A percentile compares a stretch with the other conserved stretches of the same genome.
Conservation (phyloP, 495 filamentous ascomycete genomes). For the Jackrogersella minutella region DNA sequence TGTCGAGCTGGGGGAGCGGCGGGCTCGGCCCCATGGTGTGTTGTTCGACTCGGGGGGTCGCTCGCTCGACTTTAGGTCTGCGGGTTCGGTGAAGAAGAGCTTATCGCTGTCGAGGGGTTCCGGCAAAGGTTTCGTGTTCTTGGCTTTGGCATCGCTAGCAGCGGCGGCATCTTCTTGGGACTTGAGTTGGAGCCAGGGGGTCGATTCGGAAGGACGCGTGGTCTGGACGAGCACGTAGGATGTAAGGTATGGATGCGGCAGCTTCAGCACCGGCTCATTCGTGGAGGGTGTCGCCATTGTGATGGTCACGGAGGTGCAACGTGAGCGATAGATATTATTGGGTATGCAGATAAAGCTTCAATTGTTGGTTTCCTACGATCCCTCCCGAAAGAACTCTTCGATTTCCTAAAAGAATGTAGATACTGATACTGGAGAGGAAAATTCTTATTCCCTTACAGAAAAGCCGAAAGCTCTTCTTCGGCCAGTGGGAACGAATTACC, state of each 20-base stretch:
- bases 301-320: not conserved
- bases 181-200: conserved; percentile 36
- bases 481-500: not conserved
- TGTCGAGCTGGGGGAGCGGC: conserved; percentile 51
- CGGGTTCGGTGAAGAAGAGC: conserved; percentile 53
- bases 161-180: conserved; percentile 16
- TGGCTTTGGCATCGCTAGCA: not conserved
- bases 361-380: conserved; percentile 10
- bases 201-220: conserved; percentile 37
- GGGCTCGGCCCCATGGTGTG: conserved; percentile 56
- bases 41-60: conserved; percentile 56
- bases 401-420: not conserved
- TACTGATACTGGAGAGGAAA: conserved; percentile 1
- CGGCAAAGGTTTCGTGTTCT: conserved; percentile 32
- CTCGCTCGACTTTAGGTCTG: conserved; percentile 56
- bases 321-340: conserved; percentile 3
- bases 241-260: conserved; percentile 57
- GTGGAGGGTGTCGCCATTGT: conserved; percentile 44
- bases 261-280: conserved; percentile 52
- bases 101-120: conserved; percentile 48
- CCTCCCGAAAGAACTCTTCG: not conserved
- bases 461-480: not conserved
- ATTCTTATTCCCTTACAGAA: conserved; percentile 17
- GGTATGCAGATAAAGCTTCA: conserved; percentile 6
- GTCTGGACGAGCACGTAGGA: conserved; percentile 50